Evolutionary conservation across 345 rosid genomes (phyloP), one percentile per base, ranked within the genome.

Genomic region (Salix dunnii): DNA sequence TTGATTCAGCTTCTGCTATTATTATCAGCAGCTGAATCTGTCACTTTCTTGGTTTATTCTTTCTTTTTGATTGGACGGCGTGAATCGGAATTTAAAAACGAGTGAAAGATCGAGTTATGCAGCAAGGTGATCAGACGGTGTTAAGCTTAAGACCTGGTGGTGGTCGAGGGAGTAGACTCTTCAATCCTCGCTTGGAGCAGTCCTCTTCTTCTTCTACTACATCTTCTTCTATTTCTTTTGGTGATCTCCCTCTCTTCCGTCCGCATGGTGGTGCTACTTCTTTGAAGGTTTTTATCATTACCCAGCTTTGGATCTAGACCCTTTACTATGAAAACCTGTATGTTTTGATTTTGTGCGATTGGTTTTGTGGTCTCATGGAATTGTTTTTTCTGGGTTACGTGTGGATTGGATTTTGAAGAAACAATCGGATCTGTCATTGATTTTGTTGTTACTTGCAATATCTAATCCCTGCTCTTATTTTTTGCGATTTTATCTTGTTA

Each of bases 71-170:
- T 86, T 82, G 76, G 71, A 74, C 82, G 77, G 80, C 31, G 78
- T 80, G 76, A 84, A 82, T 87, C 83, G 42, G 73, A 81, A 81
- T 74, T 77, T 20, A 53, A 18, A 58, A 58, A 58, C 62, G 71
- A 66, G 77, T 61, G 76, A 72, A 77, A 71, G 84, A 84, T 81
- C 88, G 85, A 86, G 94, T 85, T 85, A 96, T 96, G 99, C 97
- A 93, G 94, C 98, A 92, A 28, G 89, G 94, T 83, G 97, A 96
- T 88, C 91, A 86, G 78, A 80, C 97, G 89, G 94, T 90, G 84
- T 82, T 93, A 88, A 96, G 94, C 90, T 96, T 96, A 91, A 96
- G 99, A 82, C 99, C 98, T 88, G 99, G 98, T 82, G 99, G 98
- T 87, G 98, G 99, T 86, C 96, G 98, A 77, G 94, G 96, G 43